These are phyloP conservation scores for Trichophaea hybrida DNA, from an alignment of 2,329 filamentous ascomycete genomes.

Conservation along the genomic window DNA sequence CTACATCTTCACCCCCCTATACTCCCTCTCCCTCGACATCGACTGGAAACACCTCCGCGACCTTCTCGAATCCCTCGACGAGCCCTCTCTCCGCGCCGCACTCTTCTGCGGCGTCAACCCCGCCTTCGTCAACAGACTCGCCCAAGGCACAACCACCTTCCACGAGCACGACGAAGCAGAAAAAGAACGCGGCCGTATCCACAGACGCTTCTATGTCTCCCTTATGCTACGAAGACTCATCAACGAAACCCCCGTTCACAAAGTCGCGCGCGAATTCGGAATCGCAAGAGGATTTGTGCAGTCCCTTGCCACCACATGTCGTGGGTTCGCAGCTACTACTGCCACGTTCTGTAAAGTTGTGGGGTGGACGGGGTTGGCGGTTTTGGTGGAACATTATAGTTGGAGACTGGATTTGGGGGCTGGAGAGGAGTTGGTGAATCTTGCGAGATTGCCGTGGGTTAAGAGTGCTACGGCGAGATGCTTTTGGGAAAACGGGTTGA, in stretches of 20 bases:
- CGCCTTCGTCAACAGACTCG: constrained; percentile 52
- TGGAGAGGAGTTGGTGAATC: constrained; percentile 52
- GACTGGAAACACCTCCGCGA: constrained; percentile 61
- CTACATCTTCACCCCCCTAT: constrained; percentile 62
- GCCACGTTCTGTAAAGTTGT: constrained; percentile 66
- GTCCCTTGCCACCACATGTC: constrained; percentile 57
- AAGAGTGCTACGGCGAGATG: constrained; percentile 62
- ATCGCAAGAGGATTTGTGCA: constrained; percentile 57
- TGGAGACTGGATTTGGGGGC: constrained; percentile 60
- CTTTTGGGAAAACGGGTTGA: constrained; percentile 65
- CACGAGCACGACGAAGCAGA: constrained; percentile 47
- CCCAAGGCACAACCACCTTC: constrained; percentile 42
- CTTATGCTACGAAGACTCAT: constrained; percentile 66
- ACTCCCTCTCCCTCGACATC: constrained; percentile 41
- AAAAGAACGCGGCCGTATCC: constrained; percentile 41
- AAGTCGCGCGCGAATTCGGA: constrained; percentile 55
- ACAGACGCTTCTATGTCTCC: constrained; percentile 59
- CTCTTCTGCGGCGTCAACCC: constrained; percentile 55
- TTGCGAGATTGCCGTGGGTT: constrained; percentile 58
- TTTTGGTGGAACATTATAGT: constrained; percentile 59
- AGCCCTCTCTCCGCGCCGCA: constrained; percentile 55
- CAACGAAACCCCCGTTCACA: constrained; percentile 58
- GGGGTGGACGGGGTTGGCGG: constrained; percentile 59
- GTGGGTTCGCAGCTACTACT: constrained; percentile 65
- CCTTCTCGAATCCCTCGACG: constrained; percentile 55